Evolutionary conservation across 2,329 filamentous ascomycete genomes (phyloP).

Genomic region (Colletotrichum nymphaeae): DNA sequence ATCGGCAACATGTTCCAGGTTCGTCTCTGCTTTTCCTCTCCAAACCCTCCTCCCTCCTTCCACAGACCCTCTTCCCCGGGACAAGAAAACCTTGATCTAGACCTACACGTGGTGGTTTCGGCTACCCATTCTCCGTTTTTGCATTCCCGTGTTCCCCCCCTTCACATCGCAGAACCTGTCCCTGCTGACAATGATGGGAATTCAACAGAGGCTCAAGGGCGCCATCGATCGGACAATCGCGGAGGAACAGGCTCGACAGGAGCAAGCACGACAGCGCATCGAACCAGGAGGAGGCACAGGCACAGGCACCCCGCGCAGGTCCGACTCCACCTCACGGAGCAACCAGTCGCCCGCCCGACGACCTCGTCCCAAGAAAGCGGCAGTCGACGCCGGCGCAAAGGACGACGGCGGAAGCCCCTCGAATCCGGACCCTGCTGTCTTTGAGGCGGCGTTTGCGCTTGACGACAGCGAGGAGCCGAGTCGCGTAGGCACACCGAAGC

Average conservation of each 20-base stretch:
- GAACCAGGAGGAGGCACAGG: constrained; percentile 14
- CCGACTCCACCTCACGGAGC: constrained; percentile 48
- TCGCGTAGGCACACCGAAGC: constrained; percentile 68
- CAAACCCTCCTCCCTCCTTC: constrained; percentile 16
- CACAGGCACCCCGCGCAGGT: constrained; percentile 36
- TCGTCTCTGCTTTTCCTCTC: constrained; percentile 11
- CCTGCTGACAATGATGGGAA: constrained; percentile 10
- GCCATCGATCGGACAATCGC: constrained; percentile 89
- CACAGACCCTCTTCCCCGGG: not conserved
- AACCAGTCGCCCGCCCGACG: constrained; percentile 38
- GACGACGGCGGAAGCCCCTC: constrained; percentile 53
- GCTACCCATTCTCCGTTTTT: not conserved
- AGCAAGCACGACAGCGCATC: constrained; percentile 46
- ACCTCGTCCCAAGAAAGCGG: constrained; percentile 52
- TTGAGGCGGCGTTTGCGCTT: constrained; percentile 87
- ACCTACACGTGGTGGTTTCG: not conserved
- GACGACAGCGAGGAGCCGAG: constrained; percentile 82
- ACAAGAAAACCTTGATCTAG: not conserved
- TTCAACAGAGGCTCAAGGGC: constrained; percentile 78
- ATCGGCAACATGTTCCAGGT: constrained; percentile 42
- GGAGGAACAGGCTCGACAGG: constrained; percentile 89
- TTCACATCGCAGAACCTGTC: too few species aligned
- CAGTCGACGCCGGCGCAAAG: constrained; percentile 40
- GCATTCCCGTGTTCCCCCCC: not conserved
- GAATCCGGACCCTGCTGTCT: constrained; percentile 86